These are phyloP conservation scores for Chloris gayana DNA, from an alignment of 176 grass and related monocot genomes.

Conservation along the genomic window DNA sequence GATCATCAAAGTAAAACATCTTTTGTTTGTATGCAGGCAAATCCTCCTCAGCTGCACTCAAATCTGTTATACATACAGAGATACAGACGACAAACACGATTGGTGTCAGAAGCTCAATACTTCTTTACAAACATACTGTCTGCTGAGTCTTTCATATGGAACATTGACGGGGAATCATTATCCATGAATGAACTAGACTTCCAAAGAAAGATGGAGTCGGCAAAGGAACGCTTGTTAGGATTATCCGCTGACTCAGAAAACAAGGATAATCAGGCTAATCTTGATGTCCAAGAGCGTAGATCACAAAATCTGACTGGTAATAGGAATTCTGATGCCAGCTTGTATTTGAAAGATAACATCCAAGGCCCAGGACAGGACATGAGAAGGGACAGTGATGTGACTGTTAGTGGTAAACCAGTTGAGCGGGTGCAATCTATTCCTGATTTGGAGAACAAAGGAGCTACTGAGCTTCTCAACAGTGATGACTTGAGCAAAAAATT, in stretches of 20 bases:
- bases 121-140: slow-evolving; percentile 97
- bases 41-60: slow-evolving; percentile 94
- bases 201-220: slow-evolving; percentile 87
- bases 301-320: slow-evolving; percentile 40
- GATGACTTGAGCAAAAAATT: slow-evolving; percentile 69
- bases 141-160: slow-evolving; percentile 97
- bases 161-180: slow-evolving; percentile 83
- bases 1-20: background rate
- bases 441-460: slow-evolving; percentile 86
- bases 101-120: slow-evolving; percentile 90
- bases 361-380: slow-evolving; percentile 45
- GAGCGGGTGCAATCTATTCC: slow-evolving; percentile 41
- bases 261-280: slow-evolving; percentile 46
- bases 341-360: slow-evolving; percentile 42
- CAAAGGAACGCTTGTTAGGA: slow-evolving; percentile 66
- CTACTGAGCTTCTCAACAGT: slow-evolving; percentile 70
- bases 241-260: slow-evolving; percentile 52
- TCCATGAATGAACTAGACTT: slow-evolving; percentile 91
- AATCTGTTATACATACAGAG: slow-evolving; percentile 95
- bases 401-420: slow-evolving; percentile 42
- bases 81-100: slow-evolving; percentile 75
- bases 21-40: slow-evolving; percentile 68
- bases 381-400: slow-evolving; percentile 52
- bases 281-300: slow-evolving; percentile 44
- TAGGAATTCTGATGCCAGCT: slow-evolving; percentile 43